Base-by-base conservation (phyloP, 2,329 filamentous ascomycete species). In the Graphilbum sp. region DNA sequence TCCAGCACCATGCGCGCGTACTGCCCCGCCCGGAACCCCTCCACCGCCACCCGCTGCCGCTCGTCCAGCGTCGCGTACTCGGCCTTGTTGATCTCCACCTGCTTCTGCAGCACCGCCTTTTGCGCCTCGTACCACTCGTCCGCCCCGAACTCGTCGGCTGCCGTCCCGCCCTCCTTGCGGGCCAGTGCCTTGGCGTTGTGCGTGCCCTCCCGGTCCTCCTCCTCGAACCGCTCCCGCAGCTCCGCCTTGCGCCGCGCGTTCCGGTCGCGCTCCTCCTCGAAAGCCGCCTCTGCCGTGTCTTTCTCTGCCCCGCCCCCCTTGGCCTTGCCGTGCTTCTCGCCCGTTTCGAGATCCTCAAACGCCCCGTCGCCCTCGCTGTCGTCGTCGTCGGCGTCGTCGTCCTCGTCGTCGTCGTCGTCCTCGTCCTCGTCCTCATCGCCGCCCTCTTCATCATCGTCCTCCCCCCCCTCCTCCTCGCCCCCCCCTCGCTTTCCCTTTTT, bases 121-220 rank as follows among this genome's bases (percentile, higher is more conserved):
- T 98, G 90, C 21, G 82, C 75, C 53, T 96, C 90, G 54, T 98
- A 98, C 92, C 92, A 98, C 40, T 98, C 84, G 54, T 98, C 90
- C 58, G 98, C 90, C 37, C 87, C 90, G 51, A 93, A 96, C 52
- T 92, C 80, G 38, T 88, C 75, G 6, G 75, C 65, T 15, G 41
- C 25, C 33, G 35, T 32, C 25, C 69, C 78, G 23, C 72, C 75
- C 46, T 85, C 80, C 45, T 73, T 67, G 27, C 79, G 71, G 11
- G 80, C 80, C 36, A 78, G 74, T 21, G 82, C 77, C 53, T 92
- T 92, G 58, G 90, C 85, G 52, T 92, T 92, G 50, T 82, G 75
- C 54, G 95, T 87, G 0, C 90, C 90, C 54, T 98, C 90, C n/a
- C 84, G 73, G 53, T 98, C 90, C 64, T 98, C 90, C 57, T 96